phyloP scores from a whole-genome alignment of 768 basidiomycete species.

The Leccinum aurantiacum region DNA sequence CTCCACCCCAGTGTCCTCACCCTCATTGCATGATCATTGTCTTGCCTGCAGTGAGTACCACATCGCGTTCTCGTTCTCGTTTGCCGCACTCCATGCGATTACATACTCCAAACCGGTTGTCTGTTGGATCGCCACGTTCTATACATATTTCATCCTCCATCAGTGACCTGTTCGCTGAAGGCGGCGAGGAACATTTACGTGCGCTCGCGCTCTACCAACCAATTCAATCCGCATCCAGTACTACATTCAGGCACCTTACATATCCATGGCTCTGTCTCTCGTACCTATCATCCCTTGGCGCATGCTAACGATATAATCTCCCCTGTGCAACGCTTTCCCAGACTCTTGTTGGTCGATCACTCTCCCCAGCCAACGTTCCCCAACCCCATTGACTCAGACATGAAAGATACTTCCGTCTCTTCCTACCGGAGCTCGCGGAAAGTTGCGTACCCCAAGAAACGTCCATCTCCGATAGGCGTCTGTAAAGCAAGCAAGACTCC shows the following conservation, averaged over 20 bases:
- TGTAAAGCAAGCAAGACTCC: constrained; percentile 65
- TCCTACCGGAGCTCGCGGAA: constrained; percentile 62
- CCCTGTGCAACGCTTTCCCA: constrained; percentile 29
- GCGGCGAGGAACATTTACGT: not conserved
- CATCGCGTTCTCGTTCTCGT: constrained; percentile 9
- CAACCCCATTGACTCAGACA: constrained; percentile 39
- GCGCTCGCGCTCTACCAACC: not conserved
- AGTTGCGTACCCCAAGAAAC: constrained; percentile 78
- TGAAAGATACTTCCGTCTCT: constrained; percentile 74
- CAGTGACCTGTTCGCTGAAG: constrained; percentile 9
- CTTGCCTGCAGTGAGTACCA: constrained; percentile 38
- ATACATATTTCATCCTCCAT: constrained; percentile 16
- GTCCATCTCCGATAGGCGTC: constrained; percentile 79
- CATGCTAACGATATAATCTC: constrained; percentile 24
- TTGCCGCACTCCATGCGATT: constrained; percentile 8
- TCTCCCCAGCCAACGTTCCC: constrained; percentile 41
- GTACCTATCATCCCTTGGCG: constrained; percentile 1
- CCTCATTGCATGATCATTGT: constrained; percentile 43
- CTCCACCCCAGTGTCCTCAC: constrained; percentile 40
- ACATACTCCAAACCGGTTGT: constrained; percentile 2
- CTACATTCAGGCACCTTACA: constrained; percentile 4
- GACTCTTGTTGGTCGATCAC: constrained; percentile 45
- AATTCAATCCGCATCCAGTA: not conserved
- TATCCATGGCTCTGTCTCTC: constrained; percentile 8
- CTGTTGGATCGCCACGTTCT: constrained; percentile 3